Evolutionary conservation across 2,329 filamentous ascomycete species (phyloP), one percentile per base, ranked within the genome.

Genomic region (Fusarium udum): DNA sequence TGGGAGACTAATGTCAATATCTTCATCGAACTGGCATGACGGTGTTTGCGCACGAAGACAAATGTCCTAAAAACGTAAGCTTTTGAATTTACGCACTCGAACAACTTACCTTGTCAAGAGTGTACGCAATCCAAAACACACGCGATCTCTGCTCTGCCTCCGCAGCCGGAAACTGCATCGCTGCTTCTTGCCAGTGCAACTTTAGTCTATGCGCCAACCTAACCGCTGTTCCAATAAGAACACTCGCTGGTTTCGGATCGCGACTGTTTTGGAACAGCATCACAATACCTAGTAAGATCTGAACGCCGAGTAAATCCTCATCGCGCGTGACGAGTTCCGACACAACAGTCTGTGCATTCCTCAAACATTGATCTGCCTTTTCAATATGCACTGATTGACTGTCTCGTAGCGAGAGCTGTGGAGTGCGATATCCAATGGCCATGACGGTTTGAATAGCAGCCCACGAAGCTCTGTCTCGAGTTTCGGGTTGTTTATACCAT

Each of bases 101-200:
- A 3, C 13, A 11, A 32, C 20, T 60, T 59, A 83, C 82, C 76
- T 84, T 85, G 60, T 85, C 83, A 10, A 84, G 72, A 7, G 73
- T 74, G 42, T 85, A 85, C 6, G 82, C 81, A 13, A 84, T 79
- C 84, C 83, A 85, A 48, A 85, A 85, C 4, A 85, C 76, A 0
- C 82, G 76, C 6, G 77, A 76, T 32, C 83, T 74, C 36, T 84
- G 82, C n/a, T 79, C 76, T 4, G 77, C 77, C 7, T 83, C 79
- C 0, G 80, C 79, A 0, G 78, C 70, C 1, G 80, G 57, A 18
- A 80, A 80, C 0, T 64, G 61, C 16, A 74, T 64, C 1, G 74
- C 62, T 0, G 77, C 67, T 3, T 77, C 66, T 24, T 79, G 78
- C 3, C 80, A 77, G 34, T 85, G 82, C 11, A 85, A 61, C 6